phyloP scores from a whole-genome alignment of 177 flowering plant species.

The Vitis hybrid region DNA sequence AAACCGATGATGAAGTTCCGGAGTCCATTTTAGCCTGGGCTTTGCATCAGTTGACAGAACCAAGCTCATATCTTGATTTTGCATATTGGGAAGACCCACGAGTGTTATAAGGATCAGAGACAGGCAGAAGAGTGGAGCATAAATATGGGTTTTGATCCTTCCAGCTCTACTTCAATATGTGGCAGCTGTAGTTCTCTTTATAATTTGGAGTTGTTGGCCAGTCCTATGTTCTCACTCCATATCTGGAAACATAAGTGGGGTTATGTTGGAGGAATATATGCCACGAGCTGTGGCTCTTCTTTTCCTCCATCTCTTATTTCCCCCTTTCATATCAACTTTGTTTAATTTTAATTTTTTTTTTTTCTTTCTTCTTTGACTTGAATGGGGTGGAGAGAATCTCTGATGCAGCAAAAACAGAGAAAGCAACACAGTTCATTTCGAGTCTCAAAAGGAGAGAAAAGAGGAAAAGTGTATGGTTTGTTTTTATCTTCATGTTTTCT shows the following conservation, averaged over 20 bases:
- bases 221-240: conserved; percentile 62
- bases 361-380: conserved; percentile 66
- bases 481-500: conserved; percentile 56
- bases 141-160: conserved; percentile 15
- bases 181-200: conserved; percentile 38
- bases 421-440: conserved; percentile 63
- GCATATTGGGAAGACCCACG: conserved; percentile 44
- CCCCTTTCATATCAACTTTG: conserved; percentile 41
- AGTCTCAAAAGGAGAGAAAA: conserved; percentile 82
- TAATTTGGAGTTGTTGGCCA: conserved; percentile 43
- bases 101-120: conserved; percentile 17
- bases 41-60: conserved; percentile 87
- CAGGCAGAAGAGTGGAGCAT: conserved; percentile 11
- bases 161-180: conserved; percentile 20
- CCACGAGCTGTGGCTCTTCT: conserved; percentile 65
- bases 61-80: conserved; percentile 60
- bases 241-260: conserved; percentile 87
- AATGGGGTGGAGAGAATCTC: conserved; percentile 75
- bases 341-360: conserved; percentile 13
- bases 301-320: conserved; percentile 28
- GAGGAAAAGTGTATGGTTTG: conserved; percentile 74
- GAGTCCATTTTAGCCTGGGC: conserved; percentile 92
- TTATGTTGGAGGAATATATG: conserved; percentile 78
- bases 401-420: conserved; percentile 68
- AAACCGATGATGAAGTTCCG: conserved; percentile 81